These are phyloP conservation scores for Penicillium expansum DNA, from an alignment of 2,329 filamentous ascomycete genomes.

Conservation along the genomic window DNA sequence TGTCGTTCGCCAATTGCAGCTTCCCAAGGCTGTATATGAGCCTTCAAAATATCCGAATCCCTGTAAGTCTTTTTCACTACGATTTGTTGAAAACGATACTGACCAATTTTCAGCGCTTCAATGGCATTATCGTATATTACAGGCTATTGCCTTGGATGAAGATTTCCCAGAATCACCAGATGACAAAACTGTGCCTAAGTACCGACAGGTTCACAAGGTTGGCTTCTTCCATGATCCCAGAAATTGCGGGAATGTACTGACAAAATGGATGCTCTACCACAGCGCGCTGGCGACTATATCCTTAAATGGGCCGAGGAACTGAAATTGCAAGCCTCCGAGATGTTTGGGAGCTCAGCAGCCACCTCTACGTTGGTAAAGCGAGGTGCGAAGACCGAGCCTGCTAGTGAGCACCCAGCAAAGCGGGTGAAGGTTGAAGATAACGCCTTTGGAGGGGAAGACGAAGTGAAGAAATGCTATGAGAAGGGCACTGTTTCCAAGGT, in stretches of 20 bases:
- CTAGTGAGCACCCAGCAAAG: constrained; percentile 40
- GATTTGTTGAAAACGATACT: neutral
- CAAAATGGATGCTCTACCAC: neutral
- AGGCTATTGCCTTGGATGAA: constrained; percentile 87
- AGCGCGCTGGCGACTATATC: constrained; percentile 73
- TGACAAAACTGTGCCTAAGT: constrained; percentile 81
- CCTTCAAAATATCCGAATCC: constrained; percentile 88
- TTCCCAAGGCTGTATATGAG: constrained; percentile 82
- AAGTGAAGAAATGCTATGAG: constrained; percentile 42
- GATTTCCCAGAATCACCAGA: constrained; percentile 71
- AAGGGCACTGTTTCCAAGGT: constrained; percentile 47
- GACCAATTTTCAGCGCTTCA: constrained; percentile 60
- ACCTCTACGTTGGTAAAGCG: constrained; percentile 52
- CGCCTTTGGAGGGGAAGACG: constrained; percentile 31
- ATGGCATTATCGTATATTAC: constrained; percentile 95
- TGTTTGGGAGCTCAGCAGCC: constrained; percentile 35
- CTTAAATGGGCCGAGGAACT: constrained; percentile 72
- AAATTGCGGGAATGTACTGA: neutral
- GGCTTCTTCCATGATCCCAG: neutral
- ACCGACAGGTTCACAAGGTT: constrained; percentile 79
- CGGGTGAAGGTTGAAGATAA: constrained; percentile 44
- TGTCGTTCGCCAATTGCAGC: constrained; percentile 79
- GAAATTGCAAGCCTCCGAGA: constrained; percentile 54
- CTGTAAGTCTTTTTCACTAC: constrained; percentile 29
- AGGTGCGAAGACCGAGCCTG: constrained; percentile 28